phyloP scores from a whole-genome alignment of 1,139 yeast genomes.

The Blastobotrys ciferrii region DNA sequence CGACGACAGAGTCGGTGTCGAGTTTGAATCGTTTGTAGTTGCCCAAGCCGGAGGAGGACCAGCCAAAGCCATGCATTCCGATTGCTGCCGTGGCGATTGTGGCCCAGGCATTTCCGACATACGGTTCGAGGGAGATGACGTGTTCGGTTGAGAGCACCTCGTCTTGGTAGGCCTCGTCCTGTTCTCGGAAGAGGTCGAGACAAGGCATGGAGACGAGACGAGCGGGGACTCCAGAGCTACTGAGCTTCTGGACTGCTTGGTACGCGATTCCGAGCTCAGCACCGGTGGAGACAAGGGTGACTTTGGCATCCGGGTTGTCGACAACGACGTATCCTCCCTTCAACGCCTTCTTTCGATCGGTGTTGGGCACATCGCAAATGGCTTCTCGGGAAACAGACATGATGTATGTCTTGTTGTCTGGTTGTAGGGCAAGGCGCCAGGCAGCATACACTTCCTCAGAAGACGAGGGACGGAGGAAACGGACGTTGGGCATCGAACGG shows the following conservation, averaged over 20 bases:
- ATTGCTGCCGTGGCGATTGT: constrained; percentile 8
- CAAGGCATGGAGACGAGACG: constrained; percentile 40
- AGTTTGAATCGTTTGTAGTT: constrained; percentile 7
- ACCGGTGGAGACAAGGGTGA: constrained; percentile 37
- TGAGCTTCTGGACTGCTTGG: constrained; percentile 35
- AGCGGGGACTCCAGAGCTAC: constrained; percentile 28
- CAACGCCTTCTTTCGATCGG: constrained; percentile 30
- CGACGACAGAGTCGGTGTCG: constrained; percentile 8
- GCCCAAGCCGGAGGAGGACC: constrained; percentile 8
- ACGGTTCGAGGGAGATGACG: constrained; percentile 39
- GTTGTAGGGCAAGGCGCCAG: constrained; percentile 34
- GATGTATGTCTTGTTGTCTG: constrained; percentile 29
- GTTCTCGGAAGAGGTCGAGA: constrained; percentile 35
- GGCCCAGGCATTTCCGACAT: constrained; percentile 25
- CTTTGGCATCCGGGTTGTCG: constrained; percentile 26
- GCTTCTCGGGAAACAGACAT: constrained; percentile 36
- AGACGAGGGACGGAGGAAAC: constrained; percentile 38
- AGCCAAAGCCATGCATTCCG: constrained; percentile 7
- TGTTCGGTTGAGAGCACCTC: constrained; percentile 31
- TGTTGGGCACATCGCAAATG: constrained; percentile 31
- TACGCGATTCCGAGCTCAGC: constrained; percentile 37
- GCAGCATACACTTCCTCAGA: constrained; percentile 37
- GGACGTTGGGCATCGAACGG: constrained; percentile 39
- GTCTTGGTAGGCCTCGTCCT: constrained; percentile 32
- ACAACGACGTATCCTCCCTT: constrained; percentile 36